Percentiles rank a stretch among this genome's conserved stretches.
These are phyloP conservation scores for Schrenkiella parvula DNA, from an alignment of 345 rosid species.

Conservation along the genomic window DNA sequence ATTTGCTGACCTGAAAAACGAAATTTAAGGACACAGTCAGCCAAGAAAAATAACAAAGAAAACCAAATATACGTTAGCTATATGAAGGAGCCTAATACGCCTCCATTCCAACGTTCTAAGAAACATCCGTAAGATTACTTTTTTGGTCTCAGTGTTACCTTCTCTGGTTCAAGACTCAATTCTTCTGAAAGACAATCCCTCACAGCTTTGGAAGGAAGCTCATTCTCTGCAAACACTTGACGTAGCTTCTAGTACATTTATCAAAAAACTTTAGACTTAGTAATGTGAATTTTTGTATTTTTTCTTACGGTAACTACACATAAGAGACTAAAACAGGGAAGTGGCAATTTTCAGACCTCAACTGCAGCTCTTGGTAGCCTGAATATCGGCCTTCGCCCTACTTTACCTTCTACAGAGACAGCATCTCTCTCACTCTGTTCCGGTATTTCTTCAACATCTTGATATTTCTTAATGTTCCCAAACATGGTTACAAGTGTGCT, in stretches of 20 bases:
- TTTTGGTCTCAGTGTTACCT: conserved; percentile 42
- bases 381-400: conserved; percentile 49
- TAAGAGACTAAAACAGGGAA: background rate
- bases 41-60: background rate
- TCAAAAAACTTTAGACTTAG: conserved; percentile 14
- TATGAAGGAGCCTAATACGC: background rate
- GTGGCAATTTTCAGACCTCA: conserved; percentile 51
- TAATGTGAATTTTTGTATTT: background rate
- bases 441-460: conserved; percentile 27
- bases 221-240: conserved; percentile 81
- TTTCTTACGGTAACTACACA: conserved; percentile 4
- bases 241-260: conserved; percentile 75
- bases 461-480: conserved; percentile 47
- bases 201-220: conserved; percentile 80
- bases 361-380: conserved; percentile 74
- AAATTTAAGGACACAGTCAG: conserved; percentile 18
- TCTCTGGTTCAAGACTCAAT: conserved; percentile 74
- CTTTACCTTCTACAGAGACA: conserved; percentile 40
- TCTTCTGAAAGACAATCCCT: conserved; percentile 78
- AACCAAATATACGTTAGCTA: background rate
- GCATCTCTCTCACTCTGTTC: conserved; percentile 39
- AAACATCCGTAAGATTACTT: background rate
- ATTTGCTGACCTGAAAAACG: conserved; percentile 81
- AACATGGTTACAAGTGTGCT: conserved; percentile 61
- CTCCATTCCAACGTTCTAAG: background rate